Percentiles rank a stretch among this genome's conserved stretches.
These are phyloP conservation scores for Saussurea involucrata DNA, from an alignment of 129 eudicot species.

Conservation along the genomic window DNA sequence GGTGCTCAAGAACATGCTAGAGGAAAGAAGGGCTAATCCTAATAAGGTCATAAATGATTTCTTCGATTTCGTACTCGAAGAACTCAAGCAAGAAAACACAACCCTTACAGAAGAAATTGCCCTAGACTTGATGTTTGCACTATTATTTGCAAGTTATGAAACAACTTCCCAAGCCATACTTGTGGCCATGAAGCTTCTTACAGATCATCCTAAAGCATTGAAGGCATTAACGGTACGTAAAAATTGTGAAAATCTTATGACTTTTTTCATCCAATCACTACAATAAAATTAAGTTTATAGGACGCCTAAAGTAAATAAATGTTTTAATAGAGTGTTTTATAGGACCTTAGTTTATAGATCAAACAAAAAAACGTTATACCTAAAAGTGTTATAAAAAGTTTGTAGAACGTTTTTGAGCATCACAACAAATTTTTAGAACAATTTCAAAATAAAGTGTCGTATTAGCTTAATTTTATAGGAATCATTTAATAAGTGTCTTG, in stretches of 20 bases:
- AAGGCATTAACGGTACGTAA: slow-evolving; percentile 54
- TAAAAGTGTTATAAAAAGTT: too few relatives aligned
- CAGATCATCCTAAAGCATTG: slow-evolving; percentile 57
- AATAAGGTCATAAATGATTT: slow-evolving; percentile 50
- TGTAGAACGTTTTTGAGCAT: too few relatives aligned
- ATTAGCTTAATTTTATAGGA: too few relatives aligned
- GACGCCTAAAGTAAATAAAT: too few relatives aligned
- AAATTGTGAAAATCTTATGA: slow-evolving; percentile 50
- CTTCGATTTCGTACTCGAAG: slow-evolving; percentile 72
- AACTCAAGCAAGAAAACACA: slow-evolving; percentile 55
- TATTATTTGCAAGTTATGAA: slow-evolving; percentile 83
- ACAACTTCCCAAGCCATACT: slow-evolving; percentile 68
- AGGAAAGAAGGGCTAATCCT: slow-evolving; percentile 63
- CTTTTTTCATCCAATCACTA: not conserved
- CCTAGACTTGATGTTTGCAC: slow-evolving; percentile 76
- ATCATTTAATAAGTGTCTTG: too few relatives aligned
- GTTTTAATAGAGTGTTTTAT: too few relatives aligned
- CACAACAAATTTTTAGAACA: too few relatives aligned
- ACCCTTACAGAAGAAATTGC: slow-evolving; percentile 71
- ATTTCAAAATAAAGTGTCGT: too few relatives aligned
- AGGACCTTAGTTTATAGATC: too few relatives aligned
- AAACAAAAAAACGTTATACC: too few relatives aligned
- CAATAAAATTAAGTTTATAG: too few relatives aligned
- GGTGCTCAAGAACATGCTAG: slow-evolving; percentile 62
- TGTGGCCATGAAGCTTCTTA: slow-evolving; percentile 56